These are phyloP conservation scores for Lasiodiplodia gonubiensis DNA, from an alignment of 2,329 filamentous ascomycete species.

Conservation along the genomic window DNA sequence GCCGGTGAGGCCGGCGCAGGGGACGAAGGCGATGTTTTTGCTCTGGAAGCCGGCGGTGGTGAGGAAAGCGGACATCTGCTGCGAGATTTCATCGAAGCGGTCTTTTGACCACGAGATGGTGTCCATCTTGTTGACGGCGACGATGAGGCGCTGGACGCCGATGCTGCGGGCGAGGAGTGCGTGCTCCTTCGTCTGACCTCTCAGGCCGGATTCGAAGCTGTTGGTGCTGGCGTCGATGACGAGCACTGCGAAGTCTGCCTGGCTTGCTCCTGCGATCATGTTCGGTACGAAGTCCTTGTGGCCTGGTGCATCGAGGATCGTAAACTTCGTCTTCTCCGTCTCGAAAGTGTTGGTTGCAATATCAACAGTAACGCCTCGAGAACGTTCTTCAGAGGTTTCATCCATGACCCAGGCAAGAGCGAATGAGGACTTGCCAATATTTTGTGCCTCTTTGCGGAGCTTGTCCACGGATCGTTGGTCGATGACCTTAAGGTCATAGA, in stretches of 20 bases:
- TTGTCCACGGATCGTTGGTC: constrained; percentile 88
- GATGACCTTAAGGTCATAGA: constrained; percentile 86
- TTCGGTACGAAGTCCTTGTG: constrained; percentile 97
- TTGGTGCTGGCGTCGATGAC: constrained; percentile 91
- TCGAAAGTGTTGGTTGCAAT: constrained; percentile 95
- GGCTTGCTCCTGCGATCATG: constrained; percentile 96
- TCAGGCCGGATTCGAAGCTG: constrained; percentile 90
- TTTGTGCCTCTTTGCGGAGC: constrained; percentile 85
- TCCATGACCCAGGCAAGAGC: constrained; percentile 97
- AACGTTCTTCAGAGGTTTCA: constrained; percentile 85
- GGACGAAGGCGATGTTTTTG: constrained; percentile 84
- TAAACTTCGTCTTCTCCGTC: constrained; percentile 84
- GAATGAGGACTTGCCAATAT: constrained; percentile 92
- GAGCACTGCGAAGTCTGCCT: constrained; percentile 93
- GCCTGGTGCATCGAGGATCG: constrained; percentile 92
- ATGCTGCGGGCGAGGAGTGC: constrained; percentile 87
- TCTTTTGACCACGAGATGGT: constrained; percentile 80
- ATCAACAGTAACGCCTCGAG: constrained; percentile 92
- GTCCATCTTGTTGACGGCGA: constrained; percentile 96
- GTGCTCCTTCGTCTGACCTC: constrained; percentile 93
- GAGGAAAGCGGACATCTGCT: constrained; percentile 84
- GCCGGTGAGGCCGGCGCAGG: constrained; percentile 85
- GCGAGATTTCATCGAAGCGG: constrained; percentile 82
- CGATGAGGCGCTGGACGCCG: constrained; percentile 84
- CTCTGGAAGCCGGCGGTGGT: constrained; percentile 78